Base-by-base conservation (phyloP, 208 protist genomes). In the Crithidia acanthocephali region DNA sequence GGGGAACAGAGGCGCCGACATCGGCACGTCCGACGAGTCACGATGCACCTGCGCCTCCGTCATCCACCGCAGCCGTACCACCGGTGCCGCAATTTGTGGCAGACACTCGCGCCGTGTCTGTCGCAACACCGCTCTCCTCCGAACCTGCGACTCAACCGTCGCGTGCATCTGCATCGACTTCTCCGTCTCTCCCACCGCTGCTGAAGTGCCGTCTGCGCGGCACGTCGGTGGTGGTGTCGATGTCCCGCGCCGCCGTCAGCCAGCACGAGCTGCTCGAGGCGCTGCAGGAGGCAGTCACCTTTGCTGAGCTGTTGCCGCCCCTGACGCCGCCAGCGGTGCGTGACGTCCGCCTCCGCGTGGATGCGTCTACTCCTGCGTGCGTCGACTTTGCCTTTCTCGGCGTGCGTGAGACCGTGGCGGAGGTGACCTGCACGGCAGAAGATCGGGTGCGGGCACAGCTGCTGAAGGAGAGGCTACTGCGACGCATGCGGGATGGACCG, bases 211-310 rank as follows among this genome's bases (percentile, higher is more conserved):
- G 65, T 5, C 27, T 78, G 25, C 66, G 65, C 37, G 65, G 59
- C n/a, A 50, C 65, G 15, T 32, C 65, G 23, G 72, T 78, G 0
- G 60, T 69, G 18, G 72, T 78, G 18, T 33, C 37, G 25, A 30
- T 55, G 58, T 51, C 32, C n/a, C 65, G 72, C 2, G 35, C 40
- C 20, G 35, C 45, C 25, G 28, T 35, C 0, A 27, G 25, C 20
- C 23, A 56, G 10, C 47, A 27, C 20, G 72, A 66, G 59, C 44
- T 78, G 48, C 44, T 78, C 23, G 72, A 78, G 44, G 64, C 72
- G 13, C 57, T 78, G 55, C 65, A 72, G 13, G 72, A 78, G 13
- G 72, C 72, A 18, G 42, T 72, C 15, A 67, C 72, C n/a, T 78
- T 72, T 57, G 37, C 57, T 4, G 72, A 78, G 44, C 68, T 65